These are phyloP conservation scores for Lotus japonicus DNA, from an alignment of 306 rosid species.

Conservation along the genomic window DNA sequence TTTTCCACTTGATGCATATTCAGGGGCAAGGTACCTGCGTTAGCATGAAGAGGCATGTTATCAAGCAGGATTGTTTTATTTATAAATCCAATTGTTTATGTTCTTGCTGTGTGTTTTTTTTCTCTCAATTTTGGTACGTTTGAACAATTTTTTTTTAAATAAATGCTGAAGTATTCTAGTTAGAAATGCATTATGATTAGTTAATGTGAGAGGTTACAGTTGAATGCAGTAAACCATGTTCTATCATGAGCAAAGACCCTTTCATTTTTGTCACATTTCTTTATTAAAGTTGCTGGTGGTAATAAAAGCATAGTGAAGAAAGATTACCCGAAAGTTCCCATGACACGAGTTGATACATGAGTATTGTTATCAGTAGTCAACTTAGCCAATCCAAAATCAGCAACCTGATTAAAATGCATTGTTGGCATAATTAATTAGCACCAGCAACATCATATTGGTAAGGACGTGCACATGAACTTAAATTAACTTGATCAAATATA, in stretches of 20 bases:
- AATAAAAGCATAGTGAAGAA: background rate
- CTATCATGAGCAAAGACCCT: background rate
- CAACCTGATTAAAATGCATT: slow-evolving; percentile 50
- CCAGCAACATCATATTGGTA: background rate
- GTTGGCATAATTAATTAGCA: background rate
- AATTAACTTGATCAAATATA: background rate
- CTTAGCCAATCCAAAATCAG: slow-evolving; percentile 94
- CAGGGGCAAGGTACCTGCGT: slow-evolving; percentile 88
- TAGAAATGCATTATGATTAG: background rate
- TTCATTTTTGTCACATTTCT: background rate
- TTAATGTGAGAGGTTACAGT: background rate
- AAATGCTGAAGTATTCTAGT: background rate
- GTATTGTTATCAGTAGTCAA: slow-evolving; percentile 65
- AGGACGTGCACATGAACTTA: background rate
- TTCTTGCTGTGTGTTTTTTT: background rate
- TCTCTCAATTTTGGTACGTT: background rate
- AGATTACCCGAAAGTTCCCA: slow-evolving; percentile 89
- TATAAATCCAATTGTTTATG: background rate
- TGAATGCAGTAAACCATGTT: background rate
- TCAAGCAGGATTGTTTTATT: background rate
- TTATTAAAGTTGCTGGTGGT: background rate
- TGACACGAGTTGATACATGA: slow-evolving; percentile 86
- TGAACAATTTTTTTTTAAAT: too few species aligned
- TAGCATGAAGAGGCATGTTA: background rate
- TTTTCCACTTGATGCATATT: slow-evolving; percentile 94